Evolutionary conservation across 176 grass and related monocot genomes (phyloP).

Genomic region (Tuctoria greenei): DNA sequence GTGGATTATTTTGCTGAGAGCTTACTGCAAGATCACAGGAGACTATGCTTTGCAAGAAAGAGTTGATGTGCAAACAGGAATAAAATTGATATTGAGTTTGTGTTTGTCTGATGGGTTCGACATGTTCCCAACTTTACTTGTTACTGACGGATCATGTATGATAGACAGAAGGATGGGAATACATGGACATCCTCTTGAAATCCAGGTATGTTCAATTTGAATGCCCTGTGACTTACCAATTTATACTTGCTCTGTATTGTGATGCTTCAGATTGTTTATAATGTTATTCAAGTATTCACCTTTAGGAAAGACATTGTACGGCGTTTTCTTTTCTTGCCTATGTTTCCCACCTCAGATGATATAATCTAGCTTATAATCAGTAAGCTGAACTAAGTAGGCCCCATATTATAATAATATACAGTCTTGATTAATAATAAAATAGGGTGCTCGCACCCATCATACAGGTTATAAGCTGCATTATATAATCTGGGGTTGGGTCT

Average conservation of each 20-base stretch:
- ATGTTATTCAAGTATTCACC: not conserved
- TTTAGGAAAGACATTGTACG: not conserved
- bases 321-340: not conserved
- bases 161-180: constrained; percentile 87
- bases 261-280: not conserved
- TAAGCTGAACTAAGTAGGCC: not conserved
- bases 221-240: not conserved
- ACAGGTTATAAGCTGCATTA: not conserved
- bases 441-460: not conserved
- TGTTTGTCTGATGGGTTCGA: constrained; percentile 85
- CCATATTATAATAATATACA: not conserved
- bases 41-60: constrained; percentile 66
- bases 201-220: constrained; percentile 56
- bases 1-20: constrained; percentile 89
- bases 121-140: constrained; percentile 82
- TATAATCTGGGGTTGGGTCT: not conserved
- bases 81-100: constrained; percentile 69
- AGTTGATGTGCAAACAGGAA: constrained; percentile 81
- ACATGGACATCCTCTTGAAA: constrained; percentile 90
- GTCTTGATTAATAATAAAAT: not conserved
- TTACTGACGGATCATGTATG: constrained; percentile 90
- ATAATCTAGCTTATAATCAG: not conserved
- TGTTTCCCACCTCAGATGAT: not conserved
- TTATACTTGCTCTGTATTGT: not conserved
- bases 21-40: constrained; percentile 81